Percentiles rank a stretch among this genome's conserved stretches.
These are phyloP conservation scores for Phlebiopsis gigantea DNA, from an alignment of 768 basidiomycete species.

Conservation along the genomic window DNA sequence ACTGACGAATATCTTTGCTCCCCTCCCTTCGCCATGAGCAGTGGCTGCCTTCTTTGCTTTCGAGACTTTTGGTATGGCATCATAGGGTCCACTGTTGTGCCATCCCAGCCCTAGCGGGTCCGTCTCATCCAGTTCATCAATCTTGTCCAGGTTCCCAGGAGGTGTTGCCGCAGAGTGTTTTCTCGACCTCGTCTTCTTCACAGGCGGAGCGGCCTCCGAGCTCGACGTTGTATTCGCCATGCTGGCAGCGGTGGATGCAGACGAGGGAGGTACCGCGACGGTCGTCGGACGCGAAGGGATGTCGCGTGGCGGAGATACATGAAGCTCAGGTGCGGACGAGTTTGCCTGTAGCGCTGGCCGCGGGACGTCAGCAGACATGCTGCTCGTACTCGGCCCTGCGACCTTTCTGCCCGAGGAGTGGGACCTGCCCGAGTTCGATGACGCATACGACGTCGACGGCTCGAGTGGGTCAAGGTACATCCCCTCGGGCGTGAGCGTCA, in stretches of 20 bases:
- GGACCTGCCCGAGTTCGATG: background rate
- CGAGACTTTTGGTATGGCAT: slow-evolving; percentile 41
- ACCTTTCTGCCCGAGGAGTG: background rate
- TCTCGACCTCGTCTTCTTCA: slow-evolving; percentile 21
- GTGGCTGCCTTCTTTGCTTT: slow-evolving; percentile 14
- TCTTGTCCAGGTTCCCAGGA: slow-evolving; percentile 48
- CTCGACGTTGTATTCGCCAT: background rate
- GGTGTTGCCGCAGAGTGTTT: slow-evolving; percentile 22
- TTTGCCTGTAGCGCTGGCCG: background rate
- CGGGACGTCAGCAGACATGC: background rate
- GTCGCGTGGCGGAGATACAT: background rate
- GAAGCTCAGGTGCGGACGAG: slow-evolving; percentile 7
- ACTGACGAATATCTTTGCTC: slow-evolving; percentile 13
- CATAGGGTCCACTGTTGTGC: slow-evolving; percentile 76
- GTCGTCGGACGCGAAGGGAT: background rate
- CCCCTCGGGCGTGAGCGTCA: slow-evolving; percentile 1
- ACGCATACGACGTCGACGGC: background rate
- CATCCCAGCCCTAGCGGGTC: slow-evolving; percentile 59
- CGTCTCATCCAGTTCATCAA: slow-evolving; percentile 76
- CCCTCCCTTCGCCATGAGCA: slow-evolving; percentile 10
- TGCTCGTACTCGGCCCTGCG: background rate
- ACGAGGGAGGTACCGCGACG: background rate
- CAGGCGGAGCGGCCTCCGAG: slow-evolving; percentile 8
- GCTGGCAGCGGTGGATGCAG: background rate
- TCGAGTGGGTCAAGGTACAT: background rate